phyloP scores from a whole-genome alignment of 306 rosid genomes.

The Geum urbanum region DNA sequence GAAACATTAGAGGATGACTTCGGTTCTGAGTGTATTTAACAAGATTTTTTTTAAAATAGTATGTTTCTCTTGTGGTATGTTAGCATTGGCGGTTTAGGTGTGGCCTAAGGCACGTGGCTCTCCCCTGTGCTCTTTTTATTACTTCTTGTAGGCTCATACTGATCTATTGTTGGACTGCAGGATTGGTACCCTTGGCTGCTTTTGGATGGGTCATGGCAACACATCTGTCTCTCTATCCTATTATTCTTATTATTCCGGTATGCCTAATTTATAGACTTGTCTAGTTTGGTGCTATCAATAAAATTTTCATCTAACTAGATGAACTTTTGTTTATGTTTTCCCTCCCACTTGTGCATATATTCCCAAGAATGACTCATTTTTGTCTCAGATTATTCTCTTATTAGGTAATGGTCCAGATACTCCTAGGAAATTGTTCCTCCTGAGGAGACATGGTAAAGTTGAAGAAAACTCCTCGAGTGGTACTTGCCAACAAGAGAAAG shows the following conservation, averaged over 20 bases:
- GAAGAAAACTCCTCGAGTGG: conserved; percentile 39
- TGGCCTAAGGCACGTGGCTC: conserved; percentile 9
- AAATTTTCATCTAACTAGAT: neutral
- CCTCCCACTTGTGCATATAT: conserved; percentile 11
- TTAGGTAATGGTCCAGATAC: conserved; percentile 85
- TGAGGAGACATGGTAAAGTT: conserved; percentile 34
- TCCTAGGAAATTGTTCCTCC: conserved; percentile 62
- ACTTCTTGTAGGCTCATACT: conserved; percentile 27
- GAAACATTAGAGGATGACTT: neutral
- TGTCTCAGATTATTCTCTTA: conserved; percentile 60
- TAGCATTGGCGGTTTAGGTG: neutral
- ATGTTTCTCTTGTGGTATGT: neutral
- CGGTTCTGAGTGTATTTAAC: neutral
- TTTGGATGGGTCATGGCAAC: conserved; percentile 97
- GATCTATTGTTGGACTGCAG: conserved; percentile 44
- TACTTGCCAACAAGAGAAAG: conserved; percentile 35
- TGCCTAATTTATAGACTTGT: conserved; percentile 22
- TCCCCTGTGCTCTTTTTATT: conserved; percentile 17
- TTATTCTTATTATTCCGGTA: conserved; percentile 79
- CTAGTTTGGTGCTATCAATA: neutral
- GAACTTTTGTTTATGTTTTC: neutral
- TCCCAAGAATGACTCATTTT: conserved; percentile 14
- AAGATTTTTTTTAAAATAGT: neutral
- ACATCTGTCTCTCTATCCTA: conserved; percentile 85
- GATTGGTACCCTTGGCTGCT: conserved; percentile 74